Percentiles rank a stretch among this genome's conserved stretches.
Conservation (phyloP, 2,329 filamentous ascomycete genomes). For the Pseudocercospora vitis region DNA sequence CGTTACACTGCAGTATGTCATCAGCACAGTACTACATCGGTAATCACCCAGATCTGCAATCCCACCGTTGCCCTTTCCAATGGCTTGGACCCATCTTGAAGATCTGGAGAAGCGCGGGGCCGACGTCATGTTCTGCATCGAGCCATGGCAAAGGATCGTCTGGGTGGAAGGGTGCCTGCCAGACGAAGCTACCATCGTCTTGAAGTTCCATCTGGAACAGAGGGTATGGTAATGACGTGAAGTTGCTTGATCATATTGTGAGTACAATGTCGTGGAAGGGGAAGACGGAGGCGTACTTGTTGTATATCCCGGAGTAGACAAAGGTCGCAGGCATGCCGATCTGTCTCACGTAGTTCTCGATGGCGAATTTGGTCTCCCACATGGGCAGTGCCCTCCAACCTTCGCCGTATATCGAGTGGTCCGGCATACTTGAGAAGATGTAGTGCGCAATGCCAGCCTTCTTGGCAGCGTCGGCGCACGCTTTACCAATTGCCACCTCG, state of each 20-base stretch:
- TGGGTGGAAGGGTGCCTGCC: constrained; percentile 92
- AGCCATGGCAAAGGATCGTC: constrained; percentile 89
- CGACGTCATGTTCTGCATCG: constrained; percentile 93
- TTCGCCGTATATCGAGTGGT: constrained; percentile 77
- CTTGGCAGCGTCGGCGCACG: constrained; percentile 85
- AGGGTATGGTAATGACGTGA: constrained; percentile 87
- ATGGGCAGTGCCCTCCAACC: constrained; percentile 81
- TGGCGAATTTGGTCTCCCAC: constrained; percentile 88
- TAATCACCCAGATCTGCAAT: constrained; percentile 10
- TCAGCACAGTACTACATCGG: not conserved
- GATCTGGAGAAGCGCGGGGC: constrained; percentile 85
- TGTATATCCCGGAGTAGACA: constrained; percentile 95
- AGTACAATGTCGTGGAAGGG: not conserved
- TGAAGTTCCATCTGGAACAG: constrained; percentile 93
- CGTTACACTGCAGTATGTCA: constrained; percentile 63
- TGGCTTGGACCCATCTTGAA: constrained; percentile 89
- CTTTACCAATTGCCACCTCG: constrained; percentile 84
- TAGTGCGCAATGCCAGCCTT: constrained; percentile 83
- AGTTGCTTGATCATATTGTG: constrained; percentile 57
- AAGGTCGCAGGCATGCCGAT: constrained; percentile 85
- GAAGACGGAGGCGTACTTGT: constrained; percentile 57
- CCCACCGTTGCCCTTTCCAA: constrained; percentile 73
- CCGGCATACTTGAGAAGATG: constrained; percentile 96
- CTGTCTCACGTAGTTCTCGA: constrained; percentile 86
- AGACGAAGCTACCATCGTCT: constrained; percentile 79